Conservation (phyloP, 768 basidiomycete species). For the Ramaria sp. region DNA sequence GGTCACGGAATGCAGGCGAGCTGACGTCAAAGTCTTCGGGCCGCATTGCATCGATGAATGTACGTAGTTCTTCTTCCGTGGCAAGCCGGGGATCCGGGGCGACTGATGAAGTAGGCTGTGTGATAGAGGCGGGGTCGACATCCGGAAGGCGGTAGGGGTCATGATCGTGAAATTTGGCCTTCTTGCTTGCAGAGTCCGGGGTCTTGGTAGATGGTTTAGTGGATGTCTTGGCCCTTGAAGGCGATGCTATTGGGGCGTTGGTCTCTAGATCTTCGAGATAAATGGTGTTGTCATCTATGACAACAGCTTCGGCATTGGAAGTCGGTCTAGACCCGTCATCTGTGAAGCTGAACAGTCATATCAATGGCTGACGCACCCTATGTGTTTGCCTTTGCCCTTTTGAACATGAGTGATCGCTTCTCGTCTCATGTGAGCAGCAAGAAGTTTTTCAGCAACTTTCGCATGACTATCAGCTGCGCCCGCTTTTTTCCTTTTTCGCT, state of each 20-base stretch:
- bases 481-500: slow-evolving; percentile 81
- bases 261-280: slow-evolving; percentile 82
- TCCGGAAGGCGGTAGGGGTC: slow-evolving; percentile 94
- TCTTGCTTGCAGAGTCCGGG: slow-evolving; percentile 39
- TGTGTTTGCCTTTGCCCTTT: slow-evolving; percentile 19
- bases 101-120: slow-evolving; percentile 46
- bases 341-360: background rate
- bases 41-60: slow-evolving; percentile 92
- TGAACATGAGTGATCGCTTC: slow-evolving; percentile 68
- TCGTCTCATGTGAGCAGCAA: slow-evolving; percentile 87
- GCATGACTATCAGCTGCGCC: slow-evolving; percentile 82
- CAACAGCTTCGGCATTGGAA: slow-evolving; percentile 26
- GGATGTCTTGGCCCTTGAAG: slow-evolving; percentile 26
- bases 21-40: slow-evolving; percentile 92
- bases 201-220: slow-evolving; percentile 22
- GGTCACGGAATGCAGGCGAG: slow-evolving; percentile 80
- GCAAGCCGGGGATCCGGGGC: slow-evolving; percentile 87
- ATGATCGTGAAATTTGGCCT: slow-evolving; percentile 57
- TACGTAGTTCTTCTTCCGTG: slow-evolving; percentile 87
- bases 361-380: background rate
- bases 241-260: slow-evolving; percentile 36
- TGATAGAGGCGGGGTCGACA: slow-evolving; percentile 55
- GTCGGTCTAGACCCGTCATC: background rate
- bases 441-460: slow-evolving; percentile 81
- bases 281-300: slow-evolving; percentile 61